These are phyloP conservation scores for Fusarium austroafricanum DNA, from an alignment of 2,329 filamentous ascomycete species.

Conservation along the genomic window DNA sequence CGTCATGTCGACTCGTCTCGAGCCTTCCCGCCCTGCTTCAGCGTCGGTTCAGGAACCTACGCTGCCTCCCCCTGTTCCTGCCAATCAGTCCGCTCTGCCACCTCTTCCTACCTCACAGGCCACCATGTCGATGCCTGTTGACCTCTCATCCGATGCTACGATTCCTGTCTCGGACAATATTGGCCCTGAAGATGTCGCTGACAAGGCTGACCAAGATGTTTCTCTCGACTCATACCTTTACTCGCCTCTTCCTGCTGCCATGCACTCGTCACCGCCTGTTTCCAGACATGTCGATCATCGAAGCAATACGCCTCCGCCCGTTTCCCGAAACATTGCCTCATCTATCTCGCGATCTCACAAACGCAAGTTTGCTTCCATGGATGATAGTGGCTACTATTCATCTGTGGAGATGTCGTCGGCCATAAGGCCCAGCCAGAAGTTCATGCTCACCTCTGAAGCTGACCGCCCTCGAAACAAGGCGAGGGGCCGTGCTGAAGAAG, in stretches of 20 bases:
- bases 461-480: constrained; percentile 81
- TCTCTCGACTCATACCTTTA: constrained; percentile 66
- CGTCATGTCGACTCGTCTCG: constrained; percentile 68
- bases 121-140: constrained; percentile 58
- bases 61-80: constrained; percentile 58
- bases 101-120: constrained; percentile 55
- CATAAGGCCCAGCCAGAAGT: constrained; percentile 75
- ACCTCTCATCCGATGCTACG: constrained; percentile 82
- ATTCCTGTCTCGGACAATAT: constrained; percentile 77
- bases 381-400: constrained; percentile 96
- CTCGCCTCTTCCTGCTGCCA: constrained; percentile 75
- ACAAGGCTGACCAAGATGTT: constrained; percentile 56
- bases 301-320: constrained; percentile 81
- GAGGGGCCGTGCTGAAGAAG: constrained; percentile 91
- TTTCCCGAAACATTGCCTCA: constrained; percentile 68
- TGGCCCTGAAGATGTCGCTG: constrained; percentile 63
- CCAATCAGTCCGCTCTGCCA: constrained; percentile 54
- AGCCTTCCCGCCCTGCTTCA: constrained; percentile 59
- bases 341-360: constrained; percentile 77
- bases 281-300: constrained; percentile 67
- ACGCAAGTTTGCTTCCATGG: constrained; percentile 82
- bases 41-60: constrained; percentile 58
- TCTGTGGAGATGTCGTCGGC: constrained; percentile 88
- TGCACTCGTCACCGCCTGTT: constrained; percentile 93
- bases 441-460: constrained; percentile 80